Conservation (phyloP, 306 rosid genomes). For the Prunus dulcis region DNA sequence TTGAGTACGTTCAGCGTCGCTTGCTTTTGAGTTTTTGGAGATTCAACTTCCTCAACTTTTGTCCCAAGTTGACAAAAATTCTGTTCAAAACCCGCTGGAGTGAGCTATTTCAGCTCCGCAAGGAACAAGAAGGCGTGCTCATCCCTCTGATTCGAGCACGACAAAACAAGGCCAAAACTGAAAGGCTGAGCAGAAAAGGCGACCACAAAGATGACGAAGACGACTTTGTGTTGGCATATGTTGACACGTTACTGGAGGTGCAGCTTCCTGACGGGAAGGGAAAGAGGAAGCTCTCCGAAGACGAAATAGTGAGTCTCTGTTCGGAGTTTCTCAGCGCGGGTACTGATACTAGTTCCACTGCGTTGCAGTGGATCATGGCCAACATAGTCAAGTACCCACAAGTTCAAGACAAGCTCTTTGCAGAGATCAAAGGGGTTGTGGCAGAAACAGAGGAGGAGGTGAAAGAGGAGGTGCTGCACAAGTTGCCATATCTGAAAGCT, state of each 20-base stretch:
- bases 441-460: neutral
- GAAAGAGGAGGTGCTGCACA: constrained; percentile 22
- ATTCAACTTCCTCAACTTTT: constrained; percentile 19
- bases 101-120: neutral
- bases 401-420: constrained; percentile 5
- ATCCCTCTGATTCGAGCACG: constrained; percentile 22
- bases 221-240: constrained; percentile 7
- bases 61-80: constrained; percentile 14
- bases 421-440: constrained; percentile 21
- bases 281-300: constrained; percentile 13
- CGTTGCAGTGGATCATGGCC: constrained; percentile 32
- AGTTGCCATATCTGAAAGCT: constrained; percentile 23
- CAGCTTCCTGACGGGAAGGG: neutral
- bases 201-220: neutral
- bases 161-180: neutral
- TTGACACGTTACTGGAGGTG: constrained; percentile 15
- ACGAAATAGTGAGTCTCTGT: constrained; percentile 17
- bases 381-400: constrained; percentile 17
- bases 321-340: constrained; percentile 24
- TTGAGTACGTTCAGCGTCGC: constrained; percentile 11
- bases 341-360: constrained; percentile 14
- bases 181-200: neutral
- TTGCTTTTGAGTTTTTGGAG: neutral
- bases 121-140: neutral
- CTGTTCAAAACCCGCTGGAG: constrained; percentile 11